Conservation (phyloP, 116 monocot genomes). For the Cymodocea nodosa region DNA sequence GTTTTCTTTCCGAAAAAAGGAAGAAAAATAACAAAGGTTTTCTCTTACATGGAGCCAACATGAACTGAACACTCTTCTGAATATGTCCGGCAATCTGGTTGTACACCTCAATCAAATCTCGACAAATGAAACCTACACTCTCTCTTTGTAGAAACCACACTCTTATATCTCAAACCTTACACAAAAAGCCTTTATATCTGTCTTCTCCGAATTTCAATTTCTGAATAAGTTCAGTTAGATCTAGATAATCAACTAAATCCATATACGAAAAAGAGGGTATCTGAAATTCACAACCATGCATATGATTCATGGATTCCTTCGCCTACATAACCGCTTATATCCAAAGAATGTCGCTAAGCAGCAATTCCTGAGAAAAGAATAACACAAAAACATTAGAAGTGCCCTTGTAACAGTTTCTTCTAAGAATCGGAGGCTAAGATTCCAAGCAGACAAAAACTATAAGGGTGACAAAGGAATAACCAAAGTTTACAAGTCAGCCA, state of each 20-base stretch:
- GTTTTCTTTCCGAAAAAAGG: neutral
- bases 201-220: slow-evolving; percentile 13
- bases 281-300: slow-evolving; percentile 16
- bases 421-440: neutral
- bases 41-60: neutral
- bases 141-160: slow-evolving; percentile 9
- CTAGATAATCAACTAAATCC: slow-evolving; percentile 16
- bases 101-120: slow-evolving; percentile 27
- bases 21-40: slow-evolving; percentile 3
- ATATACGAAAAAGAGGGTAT: slow-evolving; percentile 9
- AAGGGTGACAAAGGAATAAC: no score
- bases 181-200: slow-evolving; percentile 18
- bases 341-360: slow-evolving; percentile 18
- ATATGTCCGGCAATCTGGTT: slow-evolving; percentile 17
- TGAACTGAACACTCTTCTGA: slow-evolving; percentile 4
- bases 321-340: slow-evolving; percentile 13
- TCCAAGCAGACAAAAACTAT: neutral
- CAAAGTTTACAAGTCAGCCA: no score
- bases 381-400: no score
- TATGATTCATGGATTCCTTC: slow-evolving; percentile 10
- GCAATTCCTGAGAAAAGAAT: slow-evolving; percentile 18
- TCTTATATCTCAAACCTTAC: slow-evolving; percentile 23
- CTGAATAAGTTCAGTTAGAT: slow-evolving; percentile 19
- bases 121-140: slow-evolving; percentile 21
- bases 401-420: no score